phyloP scores from a whole-genome alignment of 495 filamentous ascomycete genomes.

The Penicillium chermesinum region DNA sequence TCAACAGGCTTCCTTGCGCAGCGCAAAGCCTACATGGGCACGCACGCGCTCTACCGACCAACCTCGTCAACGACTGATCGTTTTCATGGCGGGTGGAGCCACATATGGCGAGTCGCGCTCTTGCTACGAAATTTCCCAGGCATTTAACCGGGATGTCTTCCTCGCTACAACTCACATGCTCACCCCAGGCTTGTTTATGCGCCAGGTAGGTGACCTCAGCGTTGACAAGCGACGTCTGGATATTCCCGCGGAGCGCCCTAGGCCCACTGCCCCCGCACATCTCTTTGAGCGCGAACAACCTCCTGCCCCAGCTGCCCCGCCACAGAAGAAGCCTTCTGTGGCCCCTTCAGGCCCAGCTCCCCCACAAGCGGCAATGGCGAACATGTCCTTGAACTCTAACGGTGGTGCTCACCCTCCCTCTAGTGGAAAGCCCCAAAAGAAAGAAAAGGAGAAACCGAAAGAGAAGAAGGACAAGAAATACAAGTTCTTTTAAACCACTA shows the following conservation, averaged over 20 bases:
- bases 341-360: slow-evolving; percentile 33
- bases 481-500: slow-evolving; percentile 60
- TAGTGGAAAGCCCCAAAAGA: slow-evolving; percentile 28
- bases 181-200: slow-evolving; percentile 70
- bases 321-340: slow-evolving; percentile 35
- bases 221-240: slow-evolving; percentile 67
- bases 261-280: slow-evolving; percentile 75
- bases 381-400: slow-evolving; percentile 51
- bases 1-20: slow-evolving; percentile 67
- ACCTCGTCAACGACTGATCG: slow-evolving; percentile 82
- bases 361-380: slow-evolving; percentile 54
- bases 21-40: slow-evolving; percentile 93
- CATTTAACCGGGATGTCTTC: slow-evolving; percentile 73
- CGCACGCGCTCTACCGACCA: slow-evolving; percentile 71
- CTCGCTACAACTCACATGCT: slow-evolving; percentile 90
- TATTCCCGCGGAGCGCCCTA: slow-evolving; percentile 75
- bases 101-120: slow-evolving; percentile 84
- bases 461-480: slow-evolving; percentile 63
- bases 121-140: slow-evolving; percentile 80
- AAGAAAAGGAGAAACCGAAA: slow-evolving; percentile 65
- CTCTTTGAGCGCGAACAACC: slow-evolving; percentile 74
- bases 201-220: slow-evolving; percentile 75
- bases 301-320: slow-evolving; percentile 34
- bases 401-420: slow-evolving; percentile 25
- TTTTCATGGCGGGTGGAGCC: slow-evolving; percentile 95